phyloP scores from a whole-genome alignment of 2,329 filamentous ascomycete species.

The Botrytis byssoidea region DNA sequence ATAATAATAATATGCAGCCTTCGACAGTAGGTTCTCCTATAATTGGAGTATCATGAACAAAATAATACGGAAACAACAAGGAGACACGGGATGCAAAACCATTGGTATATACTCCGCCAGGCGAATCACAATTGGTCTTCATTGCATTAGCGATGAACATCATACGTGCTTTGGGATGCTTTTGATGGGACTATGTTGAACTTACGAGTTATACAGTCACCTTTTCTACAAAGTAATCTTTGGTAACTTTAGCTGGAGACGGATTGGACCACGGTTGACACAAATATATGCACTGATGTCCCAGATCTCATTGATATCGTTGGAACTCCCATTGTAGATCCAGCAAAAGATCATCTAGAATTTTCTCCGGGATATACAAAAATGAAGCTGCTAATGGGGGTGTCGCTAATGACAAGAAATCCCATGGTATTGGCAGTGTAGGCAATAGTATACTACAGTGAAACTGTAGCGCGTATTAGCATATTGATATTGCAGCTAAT shows the following conservation, averaged over 20 bases:
- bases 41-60: conserved; percentile 39
- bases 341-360: too few species aligned
- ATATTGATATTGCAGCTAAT: too few species aligned
- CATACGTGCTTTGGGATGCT: conserved; percentile 53
- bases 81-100: conserved; percentile 52
- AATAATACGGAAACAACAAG: conserved; percentile 45
- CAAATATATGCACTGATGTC: conserved; percentile 37
- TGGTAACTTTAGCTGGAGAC: background rate
- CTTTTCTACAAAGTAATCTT: conserved; percentile 46
- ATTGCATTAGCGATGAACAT: conserved; percentile 58
- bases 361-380: too few species aligned
- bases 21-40: conserved; percentile 53
- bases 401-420: too few species aligned
- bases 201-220: conserved; percentile 48
- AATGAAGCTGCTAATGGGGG: too few species aligned
- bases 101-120: conserved; percentile 52
- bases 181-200: conserved; percentile 52
- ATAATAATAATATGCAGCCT: conserved; percentile 63
- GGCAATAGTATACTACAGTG: too few species aligned
- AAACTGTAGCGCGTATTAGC: too few species aligned
- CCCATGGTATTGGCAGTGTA: too few species aligned
- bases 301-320: too few species aligned
- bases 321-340: too few species aligned
- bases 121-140: conserved; percentile 52
- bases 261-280: background rate